A percentile compares a stretch with the other conserved stretches of the same genome.
Conservation (phyloP, 179 eudicot species). For the Camellia oleifera region DNA sequence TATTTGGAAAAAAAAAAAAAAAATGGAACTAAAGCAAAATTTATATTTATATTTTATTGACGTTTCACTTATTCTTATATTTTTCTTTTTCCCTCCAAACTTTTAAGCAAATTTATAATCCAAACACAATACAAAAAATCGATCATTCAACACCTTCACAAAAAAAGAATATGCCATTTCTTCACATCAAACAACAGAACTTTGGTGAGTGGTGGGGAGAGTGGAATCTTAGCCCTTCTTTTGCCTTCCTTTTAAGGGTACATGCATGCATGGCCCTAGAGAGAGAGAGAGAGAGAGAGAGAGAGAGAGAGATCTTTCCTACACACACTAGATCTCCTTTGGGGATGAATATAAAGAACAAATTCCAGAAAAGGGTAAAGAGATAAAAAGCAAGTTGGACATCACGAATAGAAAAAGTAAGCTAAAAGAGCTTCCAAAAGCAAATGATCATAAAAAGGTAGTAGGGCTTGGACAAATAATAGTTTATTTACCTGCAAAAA, state of each 20-base stretch:
- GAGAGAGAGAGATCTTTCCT: not conserved
- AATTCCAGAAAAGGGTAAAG: not conserved
- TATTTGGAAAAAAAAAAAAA: too few species aligned
- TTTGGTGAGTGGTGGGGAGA: constrained; percentile 17
- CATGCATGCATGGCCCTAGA: constrained; percentile 9
- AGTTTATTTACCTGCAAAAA: constrained; percentile 22
- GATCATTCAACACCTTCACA: not conserved
- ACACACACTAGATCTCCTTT: not conserved
- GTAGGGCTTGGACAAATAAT: not conserved
- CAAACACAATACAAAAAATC: too few species aligned
- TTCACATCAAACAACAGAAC: constrained; percentile 20
- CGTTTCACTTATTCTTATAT: too few species aligned
- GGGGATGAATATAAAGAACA: constrained; percentile 2
- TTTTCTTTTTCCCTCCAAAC: too few species aligned
- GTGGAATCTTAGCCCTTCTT: constrained; percentile 2
- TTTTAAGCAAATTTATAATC: too few species aligned
- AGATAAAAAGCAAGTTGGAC: not conserved
- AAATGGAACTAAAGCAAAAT: too few species aligned
- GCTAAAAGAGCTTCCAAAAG: constrained; percentile 7
- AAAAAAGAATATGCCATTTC: constrained; percentile 7
- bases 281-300: constrained; percentile 5
- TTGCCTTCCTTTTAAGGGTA: constrained; percentile 1
- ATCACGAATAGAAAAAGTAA: constrained; percentile 6
- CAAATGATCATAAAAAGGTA: not conserved
- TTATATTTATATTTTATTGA: not conserved